Conservation (phyloP, 495 filamentous ascomycete genomes). For the Talaromyces ruber region DNA sequence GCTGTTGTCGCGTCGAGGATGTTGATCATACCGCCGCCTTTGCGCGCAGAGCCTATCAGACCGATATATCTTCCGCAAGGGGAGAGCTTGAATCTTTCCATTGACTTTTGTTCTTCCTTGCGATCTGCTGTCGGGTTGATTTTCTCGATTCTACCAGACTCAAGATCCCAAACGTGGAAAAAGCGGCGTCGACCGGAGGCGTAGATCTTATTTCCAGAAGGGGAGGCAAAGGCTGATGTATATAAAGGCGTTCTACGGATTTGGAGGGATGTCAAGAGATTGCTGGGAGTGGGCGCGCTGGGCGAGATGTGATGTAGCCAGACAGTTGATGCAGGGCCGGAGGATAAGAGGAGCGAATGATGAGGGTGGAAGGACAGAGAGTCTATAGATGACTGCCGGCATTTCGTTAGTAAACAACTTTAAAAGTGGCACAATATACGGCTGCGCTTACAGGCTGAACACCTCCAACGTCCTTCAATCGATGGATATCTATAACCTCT, state of each 20-base stretch:
- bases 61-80: conserved; percentile 82
- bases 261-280: conserved; percentile 81
- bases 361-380: conserved; percentile 84
- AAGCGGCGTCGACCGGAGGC: conserved; percentile 80
- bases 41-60: conserved; percentile 64
- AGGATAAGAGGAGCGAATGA: conserved; percentile 80
- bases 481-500: conserved; percentile 79
- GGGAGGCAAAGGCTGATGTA: conserved; percentile 63
- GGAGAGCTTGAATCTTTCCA: conserved; percentile 81
- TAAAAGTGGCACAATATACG: background rate
- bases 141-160: conserved; percentile 72
- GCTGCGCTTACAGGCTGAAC: conserved; percentile 44
- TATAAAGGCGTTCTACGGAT: conserved; percentile 71
- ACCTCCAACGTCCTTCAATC: conserved; percentile 55
- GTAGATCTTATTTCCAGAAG: conserved; percentile 51
- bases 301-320: conserved; percentile 83
- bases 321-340: conserved; percentile 73
- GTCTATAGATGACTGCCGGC: conserved; percentile 62
- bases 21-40: conserved; percentile 83
- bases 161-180: conserved; percentile 89
- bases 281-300: conserved; percentile 67
- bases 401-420: conserved; percentile 7
- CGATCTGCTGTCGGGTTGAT: conserved; percentile 63
- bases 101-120: conserved; percentile 72
- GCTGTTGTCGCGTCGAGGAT: conserved; percentile 70